Evolutionary conservation across 2,329 filamentous ascomycete genomes (phyloP), one percentile per base, ranked within the genome.

Genomic region (Amauroascus niger): DNA sequence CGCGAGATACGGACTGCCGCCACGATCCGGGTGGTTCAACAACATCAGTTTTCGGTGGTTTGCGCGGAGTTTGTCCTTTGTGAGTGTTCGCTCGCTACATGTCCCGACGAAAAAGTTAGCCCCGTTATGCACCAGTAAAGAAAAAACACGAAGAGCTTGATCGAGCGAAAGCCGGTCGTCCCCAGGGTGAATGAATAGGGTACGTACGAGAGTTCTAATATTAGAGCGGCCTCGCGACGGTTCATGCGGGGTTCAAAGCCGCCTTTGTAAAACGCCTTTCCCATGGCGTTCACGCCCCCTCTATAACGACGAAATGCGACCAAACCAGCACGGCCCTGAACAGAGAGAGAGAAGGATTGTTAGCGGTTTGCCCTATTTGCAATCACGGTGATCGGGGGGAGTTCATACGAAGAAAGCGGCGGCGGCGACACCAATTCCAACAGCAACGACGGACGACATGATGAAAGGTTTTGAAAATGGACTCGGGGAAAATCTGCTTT

Each of bases 211-310:
- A 97, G 83, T 60, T 93, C 87, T 47, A 98, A 75, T 57, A 98
- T 96, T 62, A 98, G 74, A 3, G 89, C 79, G 20, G 93, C 93
- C 74, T 98, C 93, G 69, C 86, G 83, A 69, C 86, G 82, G 69
- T 83, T 96, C 91, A 98, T 98, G 72, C 86, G 87, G 57, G 83
- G 78, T 75, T 98, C 93, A 68, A 98, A 98, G n/a, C 93, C 93
- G 62, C 93, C 93, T 73, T 97, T 98, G 79, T 96, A 97, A 68
- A 89, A 98, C 40, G 89, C 83, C 71, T 90, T 89, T 63, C 93
- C 93, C 62, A 95, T 75, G 33, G 86, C 84, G 60, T 86, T 86
- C 46, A 87, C 77, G 59, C 74, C 73, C 57, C 71, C 73, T 58
- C 86, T 80, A 56, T 86, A 95, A 64, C 88, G 82, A 59, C 90